Evolutionary conservation across 2,329 filamentous ascomycete genomes (phyloP), one percentile per base, ranked within the genome.

Genomic region (Mariannaea sp.): DNA sequence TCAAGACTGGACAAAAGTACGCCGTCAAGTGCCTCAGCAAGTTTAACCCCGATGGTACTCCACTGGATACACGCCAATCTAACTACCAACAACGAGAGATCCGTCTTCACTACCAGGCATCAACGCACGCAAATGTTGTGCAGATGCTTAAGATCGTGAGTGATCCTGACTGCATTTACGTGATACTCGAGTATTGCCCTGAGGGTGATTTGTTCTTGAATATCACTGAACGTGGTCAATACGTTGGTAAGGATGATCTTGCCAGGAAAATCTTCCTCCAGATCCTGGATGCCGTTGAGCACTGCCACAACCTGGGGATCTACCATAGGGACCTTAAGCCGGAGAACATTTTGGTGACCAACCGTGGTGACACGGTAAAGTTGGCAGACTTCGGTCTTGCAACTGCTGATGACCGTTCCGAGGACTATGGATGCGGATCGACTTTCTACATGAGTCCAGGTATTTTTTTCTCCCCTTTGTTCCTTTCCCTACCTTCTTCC

Each of bases 361-460:
- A 96, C 77, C 80, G 87, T 60, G 93, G 93, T 61, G 85, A 88
- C 75, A 94, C 91, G 29, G 90, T 96, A 69, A 96, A 97, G 78
- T 83, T 99, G 61, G 94, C 93, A 62, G 94, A 99, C 75, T 99
- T 99, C 80, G 94, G 94, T 70, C 84, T 99, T 49, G 94, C 94
- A 55, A 97, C 92, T 19, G 86, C 85, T 53, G 90, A 93, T 61
- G 81, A 85, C 61, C 80, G 87, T 63, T 96, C 93, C 60, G 89
- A 92, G 65, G 94, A 99, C 73, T 97, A 96, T 74, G 94, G 94
- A 68, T 99, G 94, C 72, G 94, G 94, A 59, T 97, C 94, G 26
- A 97, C 93, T 12, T 97, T 97, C 69, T 99, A 99, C 78, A 99
- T 97, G 94, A 96, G 92, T 70, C 94, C 94, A 84, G 93, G 93